These are phyloP conservation scores for Schwanniomyces sp. DNA, from an alignment of 805 yeast species.

Conservation along the genomic window DNA sequence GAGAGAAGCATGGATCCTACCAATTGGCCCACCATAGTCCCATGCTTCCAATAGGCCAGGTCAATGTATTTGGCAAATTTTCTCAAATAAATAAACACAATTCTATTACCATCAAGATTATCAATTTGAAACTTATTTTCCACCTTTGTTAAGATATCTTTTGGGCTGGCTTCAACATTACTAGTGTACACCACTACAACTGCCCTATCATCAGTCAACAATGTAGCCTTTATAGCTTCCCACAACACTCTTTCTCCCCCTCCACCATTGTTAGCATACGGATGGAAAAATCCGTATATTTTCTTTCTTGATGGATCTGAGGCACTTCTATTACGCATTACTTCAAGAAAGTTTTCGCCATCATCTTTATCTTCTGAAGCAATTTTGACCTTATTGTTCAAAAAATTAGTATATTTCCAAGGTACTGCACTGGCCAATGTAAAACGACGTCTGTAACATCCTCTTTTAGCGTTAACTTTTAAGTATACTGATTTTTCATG, in stretches of 20 bases:
- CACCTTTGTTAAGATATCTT: slow-evolving; percentile 52
- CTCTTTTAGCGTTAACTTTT: slow-evolving; percentile 33
- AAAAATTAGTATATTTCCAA: slow-evolving; percentile 37
- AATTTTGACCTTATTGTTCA: slow-evolving; percentile 35
- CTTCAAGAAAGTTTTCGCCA: slow-evolving; percentile 19
- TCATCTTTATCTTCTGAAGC: slow-evolving; percentile 26
- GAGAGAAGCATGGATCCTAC: slow-evolving; percentile 72
- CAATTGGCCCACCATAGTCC: slow-evolving; percentile 87
- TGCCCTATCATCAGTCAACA: slow-evolving; percentile 47
- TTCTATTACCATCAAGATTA: slow-evolving; percentile 45
- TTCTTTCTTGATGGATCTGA: slow-evolving; percentile 39
- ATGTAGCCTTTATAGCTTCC: slow-evolving; percentile 82
- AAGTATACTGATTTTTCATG: slow-evolving; percentile 36
- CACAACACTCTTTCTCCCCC: slow-evolving; percentile 97
- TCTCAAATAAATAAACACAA: slow-evolving; percentile 62
- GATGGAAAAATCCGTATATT: slow-evolving; percentile 89
- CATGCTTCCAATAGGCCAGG: slow-evolving; percentile 68
- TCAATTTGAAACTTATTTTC: slow-evolving; percentile 53
- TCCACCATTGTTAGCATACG: slow-evolving; percentile 94
- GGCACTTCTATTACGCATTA: slow-evolving; percentile 30
- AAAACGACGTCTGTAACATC: slow-evolving; percentile 39
- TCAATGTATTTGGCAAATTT: slow-evolving; percentile 60
- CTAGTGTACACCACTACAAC: slow-evolving; percentile 75
- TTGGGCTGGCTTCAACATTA: slow-evolving; percentile 50
- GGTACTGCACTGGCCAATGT: slow-evolving; percentile 36